These are phyloP conservation scores for Phaeosphaeria sp. DNA, from an alignment of 2,329 filamentous ascomycete genomes.

Conservation along the genomic window DNA sequence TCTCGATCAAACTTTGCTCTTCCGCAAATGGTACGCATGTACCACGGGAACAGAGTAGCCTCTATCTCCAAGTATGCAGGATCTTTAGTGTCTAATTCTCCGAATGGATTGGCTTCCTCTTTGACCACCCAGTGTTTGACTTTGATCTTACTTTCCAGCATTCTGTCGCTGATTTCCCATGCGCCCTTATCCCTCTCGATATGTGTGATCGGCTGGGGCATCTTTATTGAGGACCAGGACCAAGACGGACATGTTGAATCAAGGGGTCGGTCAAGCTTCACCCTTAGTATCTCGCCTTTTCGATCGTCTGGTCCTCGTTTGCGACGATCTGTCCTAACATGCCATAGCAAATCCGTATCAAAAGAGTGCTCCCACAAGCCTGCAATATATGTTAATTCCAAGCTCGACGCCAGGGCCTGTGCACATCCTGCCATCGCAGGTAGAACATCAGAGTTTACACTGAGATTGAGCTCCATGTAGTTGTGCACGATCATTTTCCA, in stretches of 20 bases:
- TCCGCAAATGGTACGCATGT: background rate
- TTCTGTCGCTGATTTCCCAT: background rate
- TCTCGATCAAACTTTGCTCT: background rate
- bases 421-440: background rate
- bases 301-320: no score
- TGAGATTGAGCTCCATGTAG: background rate
- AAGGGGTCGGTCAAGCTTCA: background rate
- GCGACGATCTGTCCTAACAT: background rate
- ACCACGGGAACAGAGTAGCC: background rate
- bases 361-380: background rate
- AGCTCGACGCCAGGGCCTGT: background rate
- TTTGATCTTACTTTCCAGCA: background rate
- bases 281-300: background rate
- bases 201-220: background rate
- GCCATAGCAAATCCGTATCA: background rate
- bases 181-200: background rate
- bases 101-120: background rate
- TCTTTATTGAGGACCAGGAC: background rate
- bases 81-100: background rate
- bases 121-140: background rate
- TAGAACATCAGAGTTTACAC: background rate
- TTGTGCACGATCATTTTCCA: background rate
- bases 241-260: background rate
- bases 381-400: background rate
- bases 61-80: background rate